These are phyloP conservation scores for Ramaria sp. DNA, from an alignment of 768 basidiomycete species.

Conservation along the genomic window DNA sequence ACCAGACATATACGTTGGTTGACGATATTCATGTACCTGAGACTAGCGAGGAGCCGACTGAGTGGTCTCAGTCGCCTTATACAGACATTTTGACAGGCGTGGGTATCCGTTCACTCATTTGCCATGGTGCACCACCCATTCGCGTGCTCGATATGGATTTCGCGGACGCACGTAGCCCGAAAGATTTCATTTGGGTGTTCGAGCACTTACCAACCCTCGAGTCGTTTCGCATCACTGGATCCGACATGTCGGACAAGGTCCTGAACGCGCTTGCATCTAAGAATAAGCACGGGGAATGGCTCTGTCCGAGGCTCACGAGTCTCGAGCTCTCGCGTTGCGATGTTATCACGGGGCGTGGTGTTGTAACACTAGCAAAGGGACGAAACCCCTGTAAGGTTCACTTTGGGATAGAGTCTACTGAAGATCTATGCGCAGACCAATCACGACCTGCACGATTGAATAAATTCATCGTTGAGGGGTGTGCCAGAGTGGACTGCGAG, in stretches of 20 bases:
- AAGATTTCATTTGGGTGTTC: conserved; percentile 66
- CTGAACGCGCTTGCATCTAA: conserved; percentile 37
- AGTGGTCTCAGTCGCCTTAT: conserved; percentile 67
- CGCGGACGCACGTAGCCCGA: conserved; percentile 67
- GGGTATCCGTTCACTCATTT: conserved; percentile 59
- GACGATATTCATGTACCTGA: conserved; percentile 32
- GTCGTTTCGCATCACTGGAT: conserved; percentile 65
- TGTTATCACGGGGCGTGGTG: conserved; percentile 2
- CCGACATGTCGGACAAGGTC: conserved; percentile 73
- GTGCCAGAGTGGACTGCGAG: conserved; percentile 7
- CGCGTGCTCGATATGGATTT: conserved; percentile 67
- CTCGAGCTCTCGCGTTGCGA: conserved; percentile 5
- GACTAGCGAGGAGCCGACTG: conserved; percentile 61
- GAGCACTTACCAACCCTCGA: conserved; percentile 41
- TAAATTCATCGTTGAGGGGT: background rate
- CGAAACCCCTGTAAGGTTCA: background rate
- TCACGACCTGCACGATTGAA: background rate
- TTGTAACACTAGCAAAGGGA: conserved; percentile 1
- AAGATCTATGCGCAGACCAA: background rate
- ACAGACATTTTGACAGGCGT: conserved; percentile 74
- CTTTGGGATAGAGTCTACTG: background rate
- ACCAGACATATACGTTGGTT: conserved; percentile 25
- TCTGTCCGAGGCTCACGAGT: conserved; percentile 1
- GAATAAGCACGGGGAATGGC: background rate
- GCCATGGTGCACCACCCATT: conserved; percentile 52